Evolutionary conservation across 768 basidiomycete species (phyloP), one percentile per base, ranked within the genome.

Genomic region (Kwoniella sp.): DNA sequence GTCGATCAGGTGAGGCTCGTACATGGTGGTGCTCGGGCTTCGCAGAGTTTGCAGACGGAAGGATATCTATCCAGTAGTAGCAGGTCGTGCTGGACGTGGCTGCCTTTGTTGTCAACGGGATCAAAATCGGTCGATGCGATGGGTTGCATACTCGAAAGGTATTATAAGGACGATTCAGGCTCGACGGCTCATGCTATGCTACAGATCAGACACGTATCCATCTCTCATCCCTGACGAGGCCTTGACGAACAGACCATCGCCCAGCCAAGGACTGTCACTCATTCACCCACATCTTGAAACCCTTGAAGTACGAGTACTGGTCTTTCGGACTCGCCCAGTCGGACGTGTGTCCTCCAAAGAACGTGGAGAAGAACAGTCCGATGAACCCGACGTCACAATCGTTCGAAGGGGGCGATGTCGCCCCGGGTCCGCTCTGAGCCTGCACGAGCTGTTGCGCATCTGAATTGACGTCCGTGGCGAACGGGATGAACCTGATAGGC

Each of bases 281-380:
- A 47, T 70, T 67, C 17, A 71, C 53, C 25, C 57, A 56, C 56
- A 88, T 79, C 14, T 73, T 69, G 61, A 87, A 87, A 59, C 81
- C 82, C 61, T 79, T 86, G 76, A 88, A 89, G 83, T 84, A 88
- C 0, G 80, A 78, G 59, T 83, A 83, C 67, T 88, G 88, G 68
- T 87, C 83, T 57, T 73, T 79, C 3, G 87, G 86, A 15, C 85
- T 83, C 14, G 84, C 85, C 63, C 81, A 88, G 36, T 78, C 62
- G 4, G 75, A 61, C 4, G 81, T 82, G 56, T 88, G 86, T 0
- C 87, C 87, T 10, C 87, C 87, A 61, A 88, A 88, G 74, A 87
- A 87, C 6, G 85, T 84, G 57, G 84, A 85, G 57, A 89, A 89
- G 74, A 90, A 89, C 19, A 89, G 73, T 0, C 79, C 79, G 3